A percentile compares a stretch with the other conserved stretches of the same genome.
These are phyloP conservation scores for Athelia sp. DNA, from an alignment of 1,284 basidiomycete genomes.

Conservation along the genomic window DNA sequence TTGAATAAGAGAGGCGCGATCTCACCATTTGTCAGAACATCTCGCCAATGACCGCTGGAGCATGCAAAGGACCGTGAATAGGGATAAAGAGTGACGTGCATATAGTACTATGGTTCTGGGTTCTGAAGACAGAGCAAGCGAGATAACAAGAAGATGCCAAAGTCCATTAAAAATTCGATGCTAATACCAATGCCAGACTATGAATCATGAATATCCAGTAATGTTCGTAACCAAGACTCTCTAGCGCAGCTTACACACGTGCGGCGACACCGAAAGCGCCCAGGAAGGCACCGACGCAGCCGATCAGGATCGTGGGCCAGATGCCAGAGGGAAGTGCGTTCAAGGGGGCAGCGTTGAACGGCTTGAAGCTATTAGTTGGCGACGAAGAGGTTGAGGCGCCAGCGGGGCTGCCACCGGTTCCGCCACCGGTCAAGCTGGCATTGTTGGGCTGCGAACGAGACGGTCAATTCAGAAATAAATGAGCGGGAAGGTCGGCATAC, in stretches of 20 bases:
- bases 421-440: conserved; percentile 62
- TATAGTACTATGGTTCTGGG: too few species aligned
- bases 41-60: too few species aligned
- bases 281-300: conserved; percentile 23
- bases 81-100: too few species aligned
- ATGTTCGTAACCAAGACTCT: not conserved
- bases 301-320: conserved; percentile 26
- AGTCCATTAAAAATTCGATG: conserved; percentile 2
- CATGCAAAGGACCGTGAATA: too few species aligned
- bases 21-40: too few species aligned
- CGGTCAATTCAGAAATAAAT: conserved; percentile 1
- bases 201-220: not conserved
- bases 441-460: conserved; percentile 52
- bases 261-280: conserved; percentile 21
- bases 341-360: conserved; percentile 43
- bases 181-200: not conserved
- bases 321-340: conserved; percentile 25
- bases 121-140: not conserved
- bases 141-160: not conserved
- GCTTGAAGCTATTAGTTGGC: conserved; percentile 31
- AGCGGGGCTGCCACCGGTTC: conserved; percentile 54
- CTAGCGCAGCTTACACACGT: not conserved
- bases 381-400: conserved; percentile 20
- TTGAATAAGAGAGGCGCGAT: too few species aligned
- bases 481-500: conserved; percentile 30